Evolutionary conservation across 2,329 filamentous ascomycete genomes (phyloP).

Genomic region (Rugonectria rugulosa): DNA sequence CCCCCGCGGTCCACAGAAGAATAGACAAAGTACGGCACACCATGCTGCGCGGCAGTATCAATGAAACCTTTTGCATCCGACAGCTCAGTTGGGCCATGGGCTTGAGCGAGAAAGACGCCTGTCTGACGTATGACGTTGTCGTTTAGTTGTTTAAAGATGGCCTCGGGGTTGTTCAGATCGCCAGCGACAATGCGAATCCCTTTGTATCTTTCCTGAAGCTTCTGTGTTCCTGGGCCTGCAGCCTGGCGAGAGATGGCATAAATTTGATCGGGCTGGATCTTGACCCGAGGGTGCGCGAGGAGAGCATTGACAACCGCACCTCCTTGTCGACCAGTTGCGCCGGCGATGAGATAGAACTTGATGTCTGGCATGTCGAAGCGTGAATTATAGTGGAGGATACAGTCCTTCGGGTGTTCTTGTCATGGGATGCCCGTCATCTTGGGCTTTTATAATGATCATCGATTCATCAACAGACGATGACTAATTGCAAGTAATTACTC

Average conservation of each 20-base stretch:
- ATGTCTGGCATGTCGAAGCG: conserved; percentile 9
- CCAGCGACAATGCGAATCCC: conserved; percentile 61
- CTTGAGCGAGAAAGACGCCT: conserved; percentile 36
- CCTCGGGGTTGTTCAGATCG: conserved; percentile 56
- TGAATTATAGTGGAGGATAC: too few relatives aligned
- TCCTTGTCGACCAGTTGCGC: conserved; percentile 43
- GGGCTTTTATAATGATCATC: too few relatives aligned
- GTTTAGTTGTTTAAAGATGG: conserved; percentile 51
- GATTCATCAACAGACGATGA: too few relatives aligned
- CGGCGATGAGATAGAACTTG: conserved; percentile 34
- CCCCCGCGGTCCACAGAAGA: conserved; percentile 71
- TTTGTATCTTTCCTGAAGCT: conserved; percentile 44
- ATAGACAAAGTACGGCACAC: conserved; percentile 67
- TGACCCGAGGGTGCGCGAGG: conserved; percentile 42
- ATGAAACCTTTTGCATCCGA: conserved; percentile 61
- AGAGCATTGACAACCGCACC: conserved; percentile 39
- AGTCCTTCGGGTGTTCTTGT: too few relatives aligned
- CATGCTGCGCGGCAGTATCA: conserved; percentile 56
- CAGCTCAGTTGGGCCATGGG: conserved; percentile 47
- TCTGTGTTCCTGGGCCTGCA: conserved; percentile 53
- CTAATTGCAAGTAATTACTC: too few relatives aligned
- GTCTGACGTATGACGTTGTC: conserved; percentile 20
- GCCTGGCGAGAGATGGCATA: conserved; percentile 59
- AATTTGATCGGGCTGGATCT: conserved; percentile 49
- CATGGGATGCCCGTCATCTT: too few relatives aligned